Evolutionary conservation across 73 alveolate genomes (phyloP), one percentile per base, ranked within the genome.

Genomic region (Tetrahymena borealis): DNA sequence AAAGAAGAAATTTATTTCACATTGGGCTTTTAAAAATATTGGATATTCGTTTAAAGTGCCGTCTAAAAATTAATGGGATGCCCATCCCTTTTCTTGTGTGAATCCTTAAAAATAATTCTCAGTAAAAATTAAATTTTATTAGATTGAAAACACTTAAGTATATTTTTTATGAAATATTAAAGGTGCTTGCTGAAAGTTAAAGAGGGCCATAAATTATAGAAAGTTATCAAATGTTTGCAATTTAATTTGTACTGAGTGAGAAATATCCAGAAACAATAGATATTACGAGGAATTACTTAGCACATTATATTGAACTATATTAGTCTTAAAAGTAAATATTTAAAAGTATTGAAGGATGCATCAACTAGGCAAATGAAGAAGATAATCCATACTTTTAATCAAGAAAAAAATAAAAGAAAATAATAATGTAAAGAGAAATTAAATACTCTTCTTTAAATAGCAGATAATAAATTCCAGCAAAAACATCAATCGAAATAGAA

Each of bases 41-140:
- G 97, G 97, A 12, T 39, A 40, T 41, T 98, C 97, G 90, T 98
- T 98, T 90, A 94, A 96, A 60, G 99, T 93, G 33, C 96, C 96
- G 39, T 94, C 93, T 39, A 95, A 96, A 36, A 97, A 96, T 91
- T 91, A 96, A 33, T 98, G 99, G 99, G 98, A 97, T 94, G 98
- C 99, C 3, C 99, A 98, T 94, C 98, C 98, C 40, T 93, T 97
- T 78, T 96, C 96, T 79, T 96, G 97, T n/a, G 93, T 98, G 20
- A 95, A 96, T 90, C 95, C 95, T 9, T 40, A 92, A 18, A 92
- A 92, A 16, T 31, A 97, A 79, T 98, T 97, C 90, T 94, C 91
- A 92, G 98, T 85, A 95, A 94, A 0, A 95, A n/a, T n/a, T n/a
- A n/a, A 94, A 94, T 98, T 99, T 32, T 98, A 98, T 11, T 91